Base-by-base conservation (phyloP, 345 rosid species). In the Sisymbrium altissimum region DNA sequence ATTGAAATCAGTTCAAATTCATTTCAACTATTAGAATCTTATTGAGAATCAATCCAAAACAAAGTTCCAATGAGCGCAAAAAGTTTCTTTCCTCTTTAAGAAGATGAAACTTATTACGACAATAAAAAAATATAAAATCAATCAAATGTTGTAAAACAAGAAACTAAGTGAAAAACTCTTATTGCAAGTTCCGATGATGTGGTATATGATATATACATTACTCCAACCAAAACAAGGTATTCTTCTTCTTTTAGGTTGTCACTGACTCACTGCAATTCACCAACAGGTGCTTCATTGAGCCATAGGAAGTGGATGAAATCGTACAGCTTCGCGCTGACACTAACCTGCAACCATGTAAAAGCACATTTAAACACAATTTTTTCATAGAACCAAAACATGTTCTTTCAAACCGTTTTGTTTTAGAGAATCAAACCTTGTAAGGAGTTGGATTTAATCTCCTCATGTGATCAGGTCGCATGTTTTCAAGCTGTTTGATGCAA, bases 231-330 rank as follows among this genome's bases (percentile, higher is more conserved):
- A 36, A 70, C 40, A 14, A 23, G 45, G 43, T 18, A 68, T 19
- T 32, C 27, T 69, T 33, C 39, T 70, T 45, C 12, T n/a, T 27
- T 27, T 27, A 27, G 29, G 29, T 27, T 27, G 4, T 77, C 53
- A 92, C n/a, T n/a, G n/a, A n/a, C n/a, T n/a, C n/a, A n/a, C 30
- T 84, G 89, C 81, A 95, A 77, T 83, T 92, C 99, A 55, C 99
- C 99, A 0, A 95, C 97, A 2, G 99, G 99, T 8, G 97, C 99
- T 83, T 95, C 99, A 7, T 92, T 95, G 73, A 95, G 96, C 99
- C 99, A 95, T 41, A 95, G 82, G 78, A 85, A 86, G 80, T 95
- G 97, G 71, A 92, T 92, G 81, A 95, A 95, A 71, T 95, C 97
- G 25, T 95, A 95, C 78, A 92, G 75, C 74, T 86, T 89, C 8